A percentile compares a stretch with the other conserved stretches of the same genome.
These are phyloP conservation scores for Rhododendron simsii DNA, from an alignment of 148 eudicot genomes.

Conservation along the genomic window DNA sequence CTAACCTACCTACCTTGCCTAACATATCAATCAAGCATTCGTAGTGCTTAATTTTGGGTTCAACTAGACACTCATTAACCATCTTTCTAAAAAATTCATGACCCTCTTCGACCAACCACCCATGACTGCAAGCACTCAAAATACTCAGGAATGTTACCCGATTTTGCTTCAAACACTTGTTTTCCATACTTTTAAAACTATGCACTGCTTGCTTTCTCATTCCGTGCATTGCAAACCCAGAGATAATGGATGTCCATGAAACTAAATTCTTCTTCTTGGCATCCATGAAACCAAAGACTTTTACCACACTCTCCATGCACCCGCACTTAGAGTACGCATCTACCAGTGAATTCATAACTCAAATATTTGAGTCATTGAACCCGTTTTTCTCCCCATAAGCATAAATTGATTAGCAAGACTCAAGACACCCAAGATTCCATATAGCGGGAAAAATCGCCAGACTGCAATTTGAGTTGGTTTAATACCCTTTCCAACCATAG, in stretches of 20 bases:
- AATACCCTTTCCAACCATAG: slow-evolving; percentile 41
- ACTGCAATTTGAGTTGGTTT: slow-evolving; percentile 53
- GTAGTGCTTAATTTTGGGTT: slow-evolving; percentile 47
- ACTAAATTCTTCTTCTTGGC: slow-evolving; percentile 37
- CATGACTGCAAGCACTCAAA: slow-evolving; percentile 55
- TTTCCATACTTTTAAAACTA: slow-evolving; percentile 38
- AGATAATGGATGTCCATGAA: slow-evolving; percentile 64
- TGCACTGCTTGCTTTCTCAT: slow-evolving; percentile 54
- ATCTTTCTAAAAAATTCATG: slow-evolving; percentile 44
- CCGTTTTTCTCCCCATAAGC: slow-evolving; percentile 42
- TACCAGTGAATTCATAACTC: slow-evolving; percentile 46
- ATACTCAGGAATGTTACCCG: slow-evolving; percentile 56
- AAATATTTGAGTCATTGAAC: slow-evolving; percentile 25
- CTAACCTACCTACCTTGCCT: slow-evolving; percentile 55
- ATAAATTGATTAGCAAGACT: slow-evolving; percentile 42
- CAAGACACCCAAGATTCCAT: slow-evolving; percentile 41
- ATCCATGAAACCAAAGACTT: slow-evolving; percentile 33
- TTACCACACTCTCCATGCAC: slow-evolving; percentile 40
- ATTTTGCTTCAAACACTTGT: slow-evolving; percentile 37
- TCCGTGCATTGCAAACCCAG: slow-evolving; percentile 62
- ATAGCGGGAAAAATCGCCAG: slow-evolving; percentile 44
- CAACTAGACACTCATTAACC: slow-evolving; percentile 26
- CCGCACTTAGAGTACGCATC: slow-evolving; percentile 66
- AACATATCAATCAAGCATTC: slow-evolving; percentile 66
- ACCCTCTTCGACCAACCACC: slow-evolving; percentile 63